These are phyloP conservation scores for Epichloe sibirici DNA, from an alignment of 2,329 filamentous ascomycete genomes.

Conservation along the genomic window DNA sequence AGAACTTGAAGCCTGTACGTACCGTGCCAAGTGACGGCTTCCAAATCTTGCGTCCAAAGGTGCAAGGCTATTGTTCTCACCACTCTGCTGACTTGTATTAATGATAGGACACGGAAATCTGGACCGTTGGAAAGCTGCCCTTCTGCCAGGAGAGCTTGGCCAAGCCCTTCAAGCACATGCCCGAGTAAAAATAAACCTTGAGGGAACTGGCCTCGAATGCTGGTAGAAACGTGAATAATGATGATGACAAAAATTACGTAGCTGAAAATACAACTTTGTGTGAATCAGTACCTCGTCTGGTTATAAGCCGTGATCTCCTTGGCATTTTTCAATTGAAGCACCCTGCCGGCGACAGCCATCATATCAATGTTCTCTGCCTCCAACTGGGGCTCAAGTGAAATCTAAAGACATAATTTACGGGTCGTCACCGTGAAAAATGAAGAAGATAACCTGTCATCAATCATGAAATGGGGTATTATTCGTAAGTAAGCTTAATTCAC, in stretches of 20 bases:
- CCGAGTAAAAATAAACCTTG: conserved; percentile 28
- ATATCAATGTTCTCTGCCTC: no score
- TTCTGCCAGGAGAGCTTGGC: conserved; percentile 56
- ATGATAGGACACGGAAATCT: conserved; percentile 53
- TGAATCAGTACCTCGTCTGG: not conserved
- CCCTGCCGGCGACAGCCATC: no score
- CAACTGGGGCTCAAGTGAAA: no score
- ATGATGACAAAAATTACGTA: not conserved
- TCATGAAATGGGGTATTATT: not conserved
- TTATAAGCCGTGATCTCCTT: no score
- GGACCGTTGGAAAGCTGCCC: conserved; percentile 55
- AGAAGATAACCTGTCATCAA: not conserved
- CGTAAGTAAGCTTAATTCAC: conserved; percentile 1
- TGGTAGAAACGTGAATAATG: not conserved
- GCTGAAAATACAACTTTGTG: not conserved
- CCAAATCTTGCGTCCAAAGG: not conserved
- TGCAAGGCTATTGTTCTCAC: no score
- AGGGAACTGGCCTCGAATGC: no score
- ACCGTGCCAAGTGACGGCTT: not conserved
- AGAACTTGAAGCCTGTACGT: conserved; percentile 51
- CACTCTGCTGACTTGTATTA: not conserved
- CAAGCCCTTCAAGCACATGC: conserved; percentile 53
- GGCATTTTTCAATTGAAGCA: no score
- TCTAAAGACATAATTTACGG: no score
- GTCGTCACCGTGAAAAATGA: no score